Conservation (phyloP, 495 filamentous ascomycete genomes). For the Hypoxylon rickii region DNA sequence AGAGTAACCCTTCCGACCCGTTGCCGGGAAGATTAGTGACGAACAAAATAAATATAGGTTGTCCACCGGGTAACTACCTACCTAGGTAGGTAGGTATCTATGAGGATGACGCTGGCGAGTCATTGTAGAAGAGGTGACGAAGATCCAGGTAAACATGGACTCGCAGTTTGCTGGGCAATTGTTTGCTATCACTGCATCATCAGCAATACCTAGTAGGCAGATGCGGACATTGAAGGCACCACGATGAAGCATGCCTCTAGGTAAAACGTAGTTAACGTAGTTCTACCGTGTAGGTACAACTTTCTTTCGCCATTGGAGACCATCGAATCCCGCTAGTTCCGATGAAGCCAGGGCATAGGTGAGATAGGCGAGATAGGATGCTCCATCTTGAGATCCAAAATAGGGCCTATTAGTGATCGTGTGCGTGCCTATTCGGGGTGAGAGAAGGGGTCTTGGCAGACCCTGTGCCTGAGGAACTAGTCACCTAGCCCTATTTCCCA, state of each 20-base stretch:
- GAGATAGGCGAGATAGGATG: background rate
- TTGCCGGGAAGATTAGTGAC: conserved; percentile 1
- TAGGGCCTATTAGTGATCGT: conserved; percentile 3
- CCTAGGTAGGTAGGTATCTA: background rate
- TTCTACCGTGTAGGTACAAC: no score
- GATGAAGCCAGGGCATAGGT: background rate
- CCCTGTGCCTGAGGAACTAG: conserved; percentile 25
- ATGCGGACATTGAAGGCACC: background rate
- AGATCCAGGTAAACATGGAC: background rate
- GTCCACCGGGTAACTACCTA: background rate
- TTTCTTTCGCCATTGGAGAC: background rate
- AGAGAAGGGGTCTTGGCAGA: conserved; percentile 25
- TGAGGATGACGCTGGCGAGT: conserved; percentile 3
- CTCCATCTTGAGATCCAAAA: conserved; percentile 2
- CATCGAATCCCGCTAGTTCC: conserved; percentile 3
- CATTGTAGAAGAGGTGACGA: conserved; percentile 16
- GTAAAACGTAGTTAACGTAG: no score
- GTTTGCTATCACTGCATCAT: background rate
- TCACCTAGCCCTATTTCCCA: conserved; percentile 12
- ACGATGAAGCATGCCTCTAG: background rate
- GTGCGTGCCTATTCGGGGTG: conserved; percentile 6
- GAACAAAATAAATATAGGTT: no score
- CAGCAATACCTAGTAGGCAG: no score
- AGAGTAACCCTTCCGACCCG: no score
- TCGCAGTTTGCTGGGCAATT: background rate